Conservation (phyloP, 2,329 filamentous ascomycete species). For the Pestalotiopsis sp. region DNA sequence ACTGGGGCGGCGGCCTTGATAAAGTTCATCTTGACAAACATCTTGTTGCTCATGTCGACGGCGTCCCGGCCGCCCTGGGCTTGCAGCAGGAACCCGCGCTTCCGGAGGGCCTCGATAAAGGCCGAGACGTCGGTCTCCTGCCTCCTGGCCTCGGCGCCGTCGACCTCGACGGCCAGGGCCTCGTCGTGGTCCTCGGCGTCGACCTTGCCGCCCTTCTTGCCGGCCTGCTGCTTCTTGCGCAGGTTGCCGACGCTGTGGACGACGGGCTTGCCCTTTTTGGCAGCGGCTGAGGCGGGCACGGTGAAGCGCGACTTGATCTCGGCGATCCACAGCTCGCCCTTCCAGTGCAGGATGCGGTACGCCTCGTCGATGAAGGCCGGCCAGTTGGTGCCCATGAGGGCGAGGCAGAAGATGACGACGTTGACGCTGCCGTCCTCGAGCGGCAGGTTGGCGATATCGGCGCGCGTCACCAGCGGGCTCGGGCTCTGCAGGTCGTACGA, state of each 20-base stretch:
- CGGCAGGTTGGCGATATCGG: slow-evolving; percentile 86
- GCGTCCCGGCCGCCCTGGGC: slow-evolving; percentile 57
- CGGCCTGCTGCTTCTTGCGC: slow-evolving; percentile 52
- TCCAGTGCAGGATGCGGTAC: slow-evolving; percentile 86
- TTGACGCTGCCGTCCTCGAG: slow-evolving; percentile 76
- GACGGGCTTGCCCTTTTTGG: slow-evolving; percentile 48
- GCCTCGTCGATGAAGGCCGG: slow-evolving; percentile 95
- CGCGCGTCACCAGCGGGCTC: slow-evolving; percentile 76
- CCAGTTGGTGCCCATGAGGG: slow-evolving; percentile 99
- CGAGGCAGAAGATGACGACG: slow-evolving; percentile 91
- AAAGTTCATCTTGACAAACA: slow-evolving; percentile 98
- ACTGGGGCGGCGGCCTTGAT: slow-evolving; percentile 77
- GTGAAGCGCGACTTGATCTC: slow-evolving; percentile 96
- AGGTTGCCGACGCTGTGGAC: slow-evolving; percentile 71
- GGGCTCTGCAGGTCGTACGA: slow-evolving; percentile 88
- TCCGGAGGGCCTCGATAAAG: slow-evolving; percentile 81
- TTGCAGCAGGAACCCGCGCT: slow-evolving; percentile 83
- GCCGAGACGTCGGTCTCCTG: slow-evolving; percentile 84
- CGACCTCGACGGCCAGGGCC: slow-evolving; percentile 70
- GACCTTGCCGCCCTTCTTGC: slow-evolving; percentile 44
- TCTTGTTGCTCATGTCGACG: slow-evolving; percentile 87
- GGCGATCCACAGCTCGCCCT: slow-evolving; percentile 94
- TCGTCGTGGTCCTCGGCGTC: slow-evolving; percentile 51
- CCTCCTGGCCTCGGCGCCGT: slow-evolving; percentile 64
- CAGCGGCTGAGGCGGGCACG: slow-evolving; percentile 48